Percentiles rank a stretch among this genome's conserved stretches.
phyloP scores from a whole-genome alignment of 106 monocot species.

The Gastrodia elata region DNA sequence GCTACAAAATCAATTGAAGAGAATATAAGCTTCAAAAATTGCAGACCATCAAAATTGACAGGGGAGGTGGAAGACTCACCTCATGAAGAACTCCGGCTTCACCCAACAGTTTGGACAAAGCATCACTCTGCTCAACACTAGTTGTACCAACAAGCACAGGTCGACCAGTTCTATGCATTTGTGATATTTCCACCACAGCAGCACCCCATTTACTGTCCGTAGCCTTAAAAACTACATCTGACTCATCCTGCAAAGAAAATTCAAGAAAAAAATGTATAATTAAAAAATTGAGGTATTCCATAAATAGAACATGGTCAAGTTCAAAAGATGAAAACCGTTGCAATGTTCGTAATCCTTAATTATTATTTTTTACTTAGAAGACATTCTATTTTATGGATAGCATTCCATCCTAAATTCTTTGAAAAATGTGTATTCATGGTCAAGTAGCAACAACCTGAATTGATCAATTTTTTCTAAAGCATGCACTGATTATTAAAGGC shows the following conservation, averaged over 20 bases:
- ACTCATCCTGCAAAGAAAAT: constrained; percentile 68
- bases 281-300: neutral
- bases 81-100: constrained; percentile 92
- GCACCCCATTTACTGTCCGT: constrained; percentile 90
- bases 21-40: neutral
- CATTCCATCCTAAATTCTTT: neutral
- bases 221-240: constrained; percentile 96
- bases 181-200: constrained; percentile 87
- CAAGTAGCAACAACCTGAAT: neutral
- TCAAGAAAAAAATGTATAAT: neutral
- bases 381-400: neutral
- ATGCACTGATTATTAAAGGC: neutral
- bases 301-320: neutral
- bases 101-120: constrained; percentile 62
- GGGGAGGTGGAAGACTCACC: constrained; percentile 22
- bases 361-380: neutral
- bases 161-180: constrained; percentile 89
- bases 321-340: neutral
- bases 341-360: neutral
- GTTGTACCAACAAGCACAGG: constrained; percentile 99
- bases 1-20: constrained; percentile 3
- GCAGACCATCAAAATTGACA: neutral
- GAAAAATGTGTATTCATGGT: neutral
- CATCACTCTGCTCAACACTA: constrained; percentile 98
- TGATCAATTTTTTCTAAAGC: neutral